Evolutionary conservation across 306 rosid genomes (phyloP).

Genomic region (Gynostemma pentaphyllum): DNA sequence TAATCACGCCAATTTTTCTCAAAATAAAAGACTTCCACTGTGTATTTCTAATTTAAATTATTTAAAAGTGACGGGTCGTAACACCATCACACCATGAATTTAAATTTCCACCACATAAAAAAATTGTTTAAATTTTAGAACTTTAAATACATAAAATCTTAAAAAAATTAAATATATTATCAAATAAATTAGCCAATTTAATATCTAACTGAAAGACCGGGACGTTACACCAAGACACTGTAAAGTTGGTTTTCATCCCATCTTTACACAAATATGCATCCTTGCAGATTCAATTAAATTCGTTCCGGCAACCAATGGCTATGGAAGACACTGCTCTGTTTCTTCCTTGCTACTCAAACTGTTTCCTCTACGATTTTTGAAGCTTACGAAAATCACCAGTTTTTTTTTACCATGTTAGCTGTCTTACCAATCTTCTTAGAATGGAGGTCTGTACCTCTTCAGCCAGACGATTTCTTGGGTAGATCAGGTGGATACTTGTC

Average conservation of each 20-base stretch:
- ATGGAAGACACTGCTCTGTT: constrained; percentile 57
- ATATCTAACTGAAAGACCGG: too few relatives aligned
- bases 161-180: too few relatives aligned
- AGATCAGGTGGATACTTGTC: not conserved
- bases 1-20: too few relatives aligned
- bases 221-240: not conserved
- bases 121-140: too few relatives aligned
- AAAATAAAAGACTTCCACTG: too few relatives aligned
- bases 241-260: not conserved
- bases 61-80: too few relatives aligned
- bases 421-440: not conserved
- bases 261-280: not conserved
- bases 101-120: too few relatives aligned
- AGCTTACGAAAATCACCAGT: constrained; percentile 8
- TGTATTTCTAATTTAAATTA: too few relatives aligned
- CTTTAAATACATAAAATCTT: too few relatives aligned
- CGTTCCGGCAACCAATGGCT: constrained; percentile 76
- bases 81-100: too few relatives aligned
- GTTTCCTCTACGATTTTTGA: constrained; percentile 71
- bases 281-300: constrained; percentile 79
- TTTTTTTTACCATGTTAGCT: not conserved
- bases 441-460: not conserved
- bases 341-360: constrained; percentile 86
- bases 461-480: not conserved
- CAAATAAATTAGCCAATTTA: too few relatives aligned